Evolutionary conservation across 352 stramenopile species (phyloP), one percentile per base, ranked within the genome.

Genomic region (Pythium guiyangense): DNA sequence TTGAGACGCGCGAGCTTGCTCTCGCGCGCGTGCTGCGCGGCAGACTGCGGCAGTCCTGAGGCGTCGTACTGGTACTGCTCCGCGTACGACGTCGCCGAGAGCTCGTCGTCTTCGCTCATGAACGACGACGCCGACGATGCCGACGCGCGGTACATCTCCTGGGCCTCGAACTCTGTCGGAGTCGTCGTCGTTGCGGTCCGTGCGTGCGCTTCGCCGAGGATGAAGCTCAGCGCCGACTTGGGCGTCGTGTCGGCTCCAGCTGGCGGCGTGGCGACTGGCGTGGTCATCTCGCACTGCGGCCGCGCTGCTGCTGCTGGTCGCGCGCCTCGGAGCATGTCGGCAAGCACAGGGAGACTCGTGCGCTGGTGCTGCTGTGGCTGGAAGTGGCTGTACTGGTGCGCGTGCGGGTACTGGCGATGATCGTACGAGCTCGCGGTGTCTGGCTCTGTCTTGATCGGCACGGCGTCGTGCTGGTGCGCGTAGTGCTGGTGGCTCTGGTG

Each of bases 161-260:
- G 37, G 15, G 37, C 11, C 12, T 48, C 37, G 52, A 53, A 9
- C 48, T 48, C n/a, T 29, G 4, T 42, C 12, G 27, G 15, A 18
- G 47, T 2, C 4, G 8, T 12, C 34, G 46, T 6, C 22, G 46
- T 8, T 56, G 17, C 20, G 18, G 40, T 14, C 11, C 6, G 26
- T 18, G 39, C 39, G 39, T 44, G 39, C 5, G 39, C 27, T 20
- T 12, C 31, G 35, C 42, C 52, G 17, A 57, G 52, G 34, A 57
- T 57, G 52, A 57, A 57, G 35, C 52, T 57, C 35, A 57, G 52
- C 15, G 52, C 31, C 25, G 52, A 57, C 52, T 57, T 57, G 14
- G 48, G 48, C 17, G 48, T 29, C 48, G 29, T 22, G 15, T 27
- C 17, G 14, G 25, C 11, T 43, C 26, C 18, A 3, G 18, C 43